Evolutionary conservation across 495 filamentous ascomycete genomes (phyloP), one percentile per base, ranked within the genome.

Genomic region (Platismatia glauca): DNA sequence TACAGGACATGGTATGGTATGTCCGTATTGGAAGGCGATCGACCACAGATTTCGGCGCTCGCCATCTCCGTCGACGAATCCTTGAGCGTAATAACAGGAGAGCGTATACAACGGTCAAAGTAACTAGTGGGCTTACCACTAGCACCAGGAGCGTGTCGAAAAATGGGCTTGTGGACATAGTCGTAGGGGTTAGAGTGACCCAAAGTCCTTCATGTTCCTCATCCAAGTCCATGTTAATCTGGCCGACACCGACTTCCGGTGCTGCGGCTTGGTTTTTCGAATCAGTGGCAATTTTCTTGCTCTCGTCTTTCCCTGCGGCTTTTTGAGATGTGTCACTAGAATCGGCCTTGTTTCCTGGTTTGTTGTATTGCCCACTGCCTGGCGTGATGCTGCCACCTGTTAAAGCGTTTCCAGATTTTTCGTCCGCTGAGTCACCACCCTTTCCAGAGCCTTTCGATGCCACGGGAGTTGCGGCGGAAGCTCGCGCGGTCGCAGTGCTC

Each of bases 131-230:
- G 71, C 90, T 96, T 38, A 97, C 82, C 35, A 97, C 91, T 16
- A 98, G 79, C 13, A 98, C 91, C 41, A 97, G 75, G 7, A 97
- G 84, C 0, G 95, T 98, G 70, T 98, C 94, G 61, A 97, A 93
- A 75, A 98, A 96, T 0, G 94, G 92, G 60, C 85, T 94, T n/a
- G 89, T 87, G 59, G 90, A 90, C 81, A 89, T 86, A 74, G 85
- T 91, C 9, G 91, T 90, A 18, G 91, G 94, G 1, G 92, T 94
- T 60, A 98, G 81, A 3, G 92, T 95, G 34, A 98, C 89, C 95
- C 95, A 97, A 7, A 98, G 81, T 12, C 94, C 94, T 63, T 94
- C 86, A 66, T 87, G 88, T 50, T 79, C 82, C 38, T 78, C 75
- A 31, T 38, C 46, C 18, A 41, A 38, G 11, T 35, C 60, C 1